Base-by-base conservation (phyloP, 176 grass and related monocot genomes). In the Saccharum officinarum region DNA sequence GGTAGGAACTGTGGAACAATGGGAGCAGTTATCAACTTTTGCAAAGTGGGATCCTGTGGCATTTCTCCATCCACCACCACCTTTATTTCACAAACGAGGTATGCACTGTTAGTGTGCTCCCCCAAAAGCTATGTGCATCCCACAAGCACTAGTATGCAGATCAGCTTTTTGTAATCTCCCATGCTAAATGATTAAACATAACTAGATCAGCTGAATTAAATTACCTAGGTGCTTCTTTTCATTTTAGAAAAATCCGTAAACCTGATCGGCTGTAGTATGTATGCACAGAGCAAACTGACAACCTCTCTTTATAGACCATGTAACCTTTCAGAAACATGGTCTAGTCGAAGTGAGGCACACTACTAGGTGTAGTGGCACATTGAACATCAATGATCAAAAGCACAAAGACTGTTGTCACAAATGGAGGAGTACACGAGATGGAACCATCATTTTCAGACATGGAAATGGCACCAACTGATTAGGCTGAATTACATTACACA, bases 41-140 rank as follows among this genome's bases (percentile, higher is more conserved):
- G 30, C 80, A 75, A 87, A 90, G 84, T 90, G 60, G 67, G 63
- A 82, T 70, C 80, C 61, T 80, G 69, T 80, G 40, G 49, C 49
- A 75, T 75, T 75, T 80, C 79, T 55, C 36, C 65, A 46, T 79
- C 62, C 78, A 82, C 34, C 78, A 82, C 34, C 41, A 23, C 33
- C 59, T 90, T 90, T 79, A 87, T 75, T 79, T 83, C 80, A 47
- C 26, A 68, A 86, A 90, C 46, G 59, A 83, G 67, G 59, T 79
- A 68, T 60, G 49, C 75, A 79, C 75, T 78, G 38, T 46, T 79
- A 61, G n/a, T 25, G 68, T 79, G 61, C 74, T 78, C 26, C 67
- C 36, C 5, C 11, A 61, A 90, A 90, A 83, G 74, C 38, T 39
- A 31, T 33, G 45, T 38, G 55, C 65, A 78, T 54, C 76, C 83